Conservation (phyloP, 768 basidiomycete species). For the Steccherinum ochraceum region DNA sequence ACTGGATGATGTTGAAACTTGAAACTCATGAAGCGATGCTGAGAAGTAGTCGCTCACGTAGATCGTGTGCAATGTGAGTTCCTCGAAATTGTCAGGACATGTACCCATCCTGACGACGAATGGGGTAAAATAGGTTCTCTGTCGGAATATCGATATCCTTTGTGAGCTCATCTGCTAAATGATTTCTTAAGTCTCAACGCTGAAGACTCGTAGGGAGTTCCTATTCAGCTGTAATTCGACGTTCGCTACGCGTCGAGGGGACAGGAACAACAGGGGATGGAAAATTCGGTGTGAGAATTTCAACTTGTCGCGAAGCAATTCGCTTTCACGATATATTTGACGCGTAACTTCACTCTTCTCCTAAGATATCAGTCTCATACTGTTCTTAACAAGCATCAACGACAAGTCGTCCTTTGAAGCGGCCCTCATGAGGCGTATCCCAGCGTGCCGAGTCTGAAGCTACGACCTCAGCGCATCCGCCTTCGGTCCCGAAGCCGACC, state of each 20-base stretch:
- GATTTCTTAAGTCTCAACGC: too few relatives aligned
- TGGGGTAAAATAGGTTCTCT: conserved; percentile 15
- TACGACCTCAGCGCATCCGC: conserved; percentile 33
- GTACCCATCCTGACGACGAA: too few relatives aligned
- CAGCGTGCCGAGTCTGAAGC: conserved; percentile 31
- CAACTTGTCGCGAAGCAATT: conserved; percentile 34
- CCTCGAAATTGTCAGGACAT: too few relatives aligned
- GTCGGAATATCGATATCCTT: conserved; percentile 11
- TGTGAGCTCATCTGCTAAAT: conserved; percentile 11
- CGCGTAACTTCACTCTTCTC: conserved; percentile 31
- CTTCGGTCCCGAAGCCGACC: conserved; percentile 42
- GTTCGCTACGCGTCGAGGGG: conserved; percentile 40
- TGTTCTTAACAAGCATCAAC: conserved; percentile 31
- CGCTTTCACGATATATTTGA: conserved; percentile 39
- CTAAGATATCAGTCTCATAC: too few relatives aligned
- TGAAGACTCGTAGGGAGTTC: conserved; percentile 55
- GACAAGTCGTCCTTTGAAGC: conserved; percentile 47
- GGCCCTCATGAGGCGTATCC: conserved; percentile 34
- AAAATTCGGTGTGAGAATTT: conserved; percentile 44
- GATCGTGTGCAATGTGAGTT: conserved; percentile 41
- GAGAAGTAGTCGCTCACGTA: conserved; percentile 45
- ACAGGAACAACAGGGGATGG: conserved; percentile 43
- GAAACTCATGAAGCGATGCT: conserved; percentile 42
- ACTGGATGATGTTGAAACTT: conserved; percentile 36
- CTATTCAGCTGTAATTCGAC: conserved; percentile 38